Percentiles rank a stretch among this genome's conserved stretches.
phyloP scores from a whole-genome alignment of 768 basidiomycete genomes.

The Suillus variegatus region DNA sequence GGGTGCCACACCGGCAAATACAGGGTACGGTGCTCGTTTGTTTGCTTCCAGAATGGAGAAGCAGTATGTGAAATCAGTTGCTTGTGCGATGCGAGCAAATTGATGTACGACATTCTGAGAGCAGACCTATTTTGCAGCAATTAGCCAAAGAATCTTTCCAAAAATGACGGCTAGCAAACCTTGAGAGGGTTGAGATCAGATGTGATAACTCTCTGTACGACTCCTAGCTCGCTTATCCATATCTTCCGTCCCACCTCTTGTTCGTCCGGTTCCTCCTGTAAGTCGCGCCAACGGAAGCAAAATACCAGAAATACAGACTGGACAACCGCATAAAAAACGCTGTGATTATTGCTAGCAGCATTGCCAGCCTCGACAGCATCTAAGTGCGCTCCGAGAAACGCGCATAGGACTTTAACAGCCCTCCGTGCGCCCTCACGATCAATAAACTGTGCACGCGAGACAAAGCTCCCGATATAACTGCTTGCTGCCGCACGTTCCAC shows the following conservation, averaged over 20 bases:
- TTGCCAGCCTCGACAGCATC: constrained; percentile 52
- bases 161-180: constrained; percentile 41
- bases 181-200: constrained; percentile 90
- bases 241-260: constrained; percentile 54
- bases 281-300: constrained; percentile 95
- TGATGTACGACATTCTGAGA: constrained; percentile 88
- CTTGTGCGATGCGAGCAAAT: constrained; percentile 91
- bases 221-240: constrained; percentile 84
- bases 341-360: constrained; percentile 45
- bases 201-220: constrained; percentile 77
- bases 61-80: constrained; percentile 91
- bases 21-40: constrained; percentile 59
- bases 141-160: neutral
- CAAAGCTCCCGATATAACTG: constrained; percentile 90
- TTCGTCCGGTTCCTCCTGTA: constrained; percentile 64
- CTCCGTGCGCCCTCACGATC: constrained; percentile 71
- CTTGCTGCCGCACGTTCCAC: constrained; percentile 92
- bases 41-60: constrained; percentile 92
- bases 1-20: constrained; percentile 24
- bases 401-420: constrained; percentile 83
- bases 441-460: constrained; percentile 87
- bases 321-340: constrained; percentile 87
- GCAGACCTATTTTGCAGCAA: constrained; percentile 62
- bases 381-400: constrained; percentile 76
- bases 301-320: constrained; percentile 96